Base-by-base conservation (phyloP, 371 early-diverging fungal species). In the Blakeslea trispora region DNA sequence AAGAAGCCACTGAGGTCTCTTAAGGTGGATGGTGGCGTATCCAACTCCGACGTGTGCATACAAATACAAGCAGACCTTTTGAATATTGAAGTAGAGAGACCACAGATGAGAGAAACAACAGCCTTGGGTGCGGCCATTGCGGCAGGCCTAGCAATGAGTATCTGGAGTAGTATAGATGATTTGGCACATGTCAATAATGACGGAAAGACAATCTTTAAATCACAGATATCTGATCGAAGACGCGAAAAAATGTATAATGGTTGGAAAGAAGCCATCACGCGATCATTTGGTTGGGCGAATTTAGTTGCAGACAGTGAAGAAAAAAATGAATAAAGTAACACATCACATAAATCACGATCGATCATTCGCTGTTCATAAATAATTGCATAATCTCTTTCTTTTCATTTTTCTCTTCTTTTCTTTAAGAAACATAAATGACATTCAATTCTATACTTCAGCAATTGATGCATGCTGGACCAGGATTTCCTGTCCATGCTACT, bases 111-210 rank as follows among this genome's bases (percentile, higher is more conserved):
- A 39, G 98, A 98, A 69, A 91, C 92, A 14, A 96, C 98, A 3
- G 96, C 96, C 0, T 72, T 97, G 11, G 98, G 98, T 28, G 95
- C 97, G 10, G 98, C 98, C 0, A 82, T 96, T 41, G 98, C 96
- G 10, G 97, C 98, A 28, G 98, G 92, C 3, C 69, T 92, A 11
- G 93, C 85, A 22, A 79, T 88, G 19, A 92, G 91, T 23, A 68
- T 92, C n/a, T 94, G 92, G 91, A 63, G 81, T 45, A 61, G 49
- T 32, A 19, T 72, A 6, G 60, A 67, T 19, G 69, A 71, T 13
- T 55, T 81, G n/a, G 49, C 61, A 9, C 46, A 67, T 15, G 68
- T 79, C 37, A 75, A 77, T 46, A 61, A 53, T 18, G 71, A 79
- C 1, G 72, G 66, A 23, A 40, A 50, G 17, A 70, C 63, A 10